Conservation (phyloP, 2,329 filamentous ascomycete species). For the Hypoxylon sp. region DNA sequence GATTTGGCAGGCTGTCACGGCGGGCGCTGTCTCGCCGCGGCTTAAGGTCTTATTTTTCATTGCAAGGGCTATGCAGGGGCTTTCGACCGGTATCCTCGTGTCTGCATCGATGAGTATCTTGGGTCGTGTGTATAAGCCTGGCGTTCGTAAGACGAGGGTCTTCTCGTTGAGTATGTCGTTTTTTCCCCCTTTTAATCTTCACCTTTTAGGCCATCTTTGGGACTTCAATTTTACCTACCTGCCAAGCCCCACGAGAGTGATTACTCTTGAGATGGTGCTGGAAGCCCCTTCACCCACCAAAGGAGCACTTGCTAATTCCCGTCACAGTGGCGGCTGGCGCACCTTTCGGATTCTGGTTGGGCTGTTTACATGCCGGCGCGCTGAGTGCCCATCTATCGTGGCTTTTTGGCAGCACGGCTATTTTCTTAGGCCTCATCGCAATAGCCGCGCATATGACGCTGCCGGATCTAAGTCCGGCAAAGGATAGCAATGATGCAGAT, state of each 20-base stretch:
- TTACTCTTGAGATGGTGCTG: neutral
- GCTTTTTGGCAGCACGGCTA: constrained; percentile 60
- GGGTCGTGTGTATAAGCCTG: constrained; percentile 56
- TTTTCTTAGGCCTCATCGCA: constrained; percentile 55
- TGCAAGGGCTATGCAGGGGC: constrained; percentile 56
- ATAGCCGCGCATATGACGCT: constrained; percentile 57
- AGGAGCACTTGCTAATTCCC: constrained; percentile 4
- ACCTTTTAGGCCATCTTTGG: neutral
- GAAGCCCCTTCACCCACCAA: neutral
- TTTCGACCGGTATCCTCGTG: constrained; percentile 54
- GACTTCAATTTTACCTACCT: too few species aligned
- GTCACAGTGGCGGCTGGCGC: constrained; percentile 52
- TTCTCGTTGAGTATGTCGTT: constrained; percentile 49
- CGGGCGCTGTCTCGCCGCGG: constrained; percentile 54
- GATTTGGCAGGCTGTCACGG: constrained; percentile 56
- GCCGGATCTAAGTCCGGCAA: constrained; percentile 53
- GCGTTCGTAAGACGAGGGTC: constrained; percentile 55
- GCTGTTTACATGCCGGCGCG: constrained; percentile 58
- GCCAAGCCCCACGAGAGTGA: neutral
- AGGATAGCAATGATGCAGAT: constrained; percentile 45
- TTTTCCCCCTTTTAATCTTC: neutral
- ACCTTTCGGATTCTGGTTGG: constrained; percentile 55
- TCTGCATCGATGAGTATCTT: constrained; percentile 55
- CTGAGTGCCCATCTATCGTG: constrained; percentile 56
- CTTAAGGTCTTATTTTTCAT: constrained; percentile 54